These are phyloP conservation scores for Phaeosphaeria sp. DNA, from an alignment of 2,329 filamentous ascomycete species.

Conservation along the genomic window DNA sequence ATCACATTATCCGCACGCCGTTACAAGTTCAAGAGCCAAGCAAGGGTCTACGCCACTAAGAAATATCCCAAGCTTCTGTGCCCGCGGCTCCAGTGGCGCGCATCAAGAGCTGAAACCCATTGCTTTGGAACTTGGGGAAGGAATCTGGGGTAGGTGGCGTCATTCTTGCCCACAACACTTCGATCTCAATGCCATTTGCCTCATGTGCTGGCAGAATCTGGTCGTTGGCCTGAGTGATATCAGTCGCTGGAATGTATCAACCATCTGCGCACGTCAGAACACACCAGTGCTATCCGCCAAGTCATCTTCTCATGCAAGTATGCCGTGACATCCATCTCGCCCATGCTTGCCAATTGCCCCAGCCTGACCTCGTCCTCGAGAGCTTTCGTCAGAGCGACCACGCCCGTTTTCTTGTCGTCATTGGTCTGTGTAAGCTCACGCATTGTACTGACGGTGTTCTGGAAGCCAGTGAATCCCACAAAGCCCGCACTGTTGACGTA, in stretches of 20 bases:
- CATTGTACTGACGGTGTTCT: conserved; percentile 30
- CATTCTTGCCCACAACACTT: conserved; percentile 49
- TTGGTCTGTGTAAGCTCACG: conserved; percentile 8
- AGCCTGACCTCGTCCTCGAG: conserved; percentile 45
- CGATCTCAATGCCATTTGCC: conserved; percentile 48
- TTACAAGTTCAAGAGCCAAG: not conserved
- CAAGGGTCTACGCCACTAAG: not conserved
- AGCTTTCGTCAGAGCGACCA: conserved; percentile 54
- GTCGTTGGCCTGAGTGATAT: conserved; percentile 26
- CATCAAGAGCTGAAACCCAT: conserved; percentile 15
- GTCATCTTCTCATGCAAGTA: conserved; percentile 31
- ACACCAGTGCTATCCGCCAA: conserved; percentile 34
- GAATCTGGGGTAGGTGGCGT: conserved; percentile 38
- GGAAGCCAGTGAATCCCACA: conserved; percentile 65
- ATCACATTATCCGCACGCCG: not conserved
- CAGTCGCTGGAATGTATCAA: conserved; percentile 32
- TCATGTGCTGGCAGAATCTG: conserved; percentile 39
- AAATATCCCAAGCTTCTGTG: conserved; percentile 1
- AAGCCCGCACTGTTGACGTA: conserved; percentile 65
- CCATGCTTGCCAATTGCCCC: conserved; percentile 41
- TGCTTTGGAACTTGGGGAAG: conserved; percentile 17
- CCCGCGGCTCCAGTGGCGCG: conserved; percentile 8
- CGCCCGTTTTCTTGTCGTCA: conserved; percentile 37
- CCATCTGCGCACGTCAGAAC: not conserved
- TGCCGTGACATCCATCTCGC: conserved; percentile 23